Evolutionary conservation across 306 rosid genomes (phyloP), one percentile per base, ranked within the genome.

Genomic region (Ochetophila trinervis): DNA sequence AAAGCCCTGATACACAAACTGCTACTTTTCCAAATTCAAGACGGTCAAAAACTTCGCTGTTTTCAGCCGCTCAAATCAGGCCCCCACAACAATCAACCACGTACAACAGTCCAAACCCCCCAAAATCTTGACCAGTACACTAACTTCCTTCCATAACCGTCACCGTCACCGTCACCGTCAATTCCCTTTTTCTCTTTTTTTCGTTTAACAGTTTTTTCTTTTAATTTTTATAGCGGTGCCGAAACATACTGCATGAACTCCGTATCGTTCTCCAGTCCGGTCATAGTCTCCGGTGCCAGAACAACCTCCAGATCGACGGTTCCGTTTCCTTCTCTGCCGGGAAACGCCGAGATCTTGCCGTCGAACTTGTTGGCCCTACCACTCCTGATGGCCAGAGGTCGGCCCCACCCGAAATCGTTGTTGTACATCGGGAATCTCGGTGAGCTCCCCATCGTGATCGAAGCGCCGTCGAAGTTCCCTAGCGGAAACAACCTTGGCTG

Each of bases 281-380:
- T 84, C 97, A 91, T 84, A 18, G 97, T 85, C 21, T 75, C 83
- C 1, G 96, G 94, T 1, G 88, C 82, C 84, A 88, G 78, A 65
- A 91, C 96, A 20, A 91, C 96, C 57, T 91, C 97, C 5, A 91
- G 66, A 71, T 91, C 97, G 13, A 91, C 89, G 62, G 94, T 88
- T 5, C 97, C 97, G 56, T 86, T 78, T 2, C 87, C 97, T 50
- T 84, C 86, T 44, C 85, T 63, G 0, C 89, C 94, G 0, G 82
- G 97, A 69, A 91, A 91, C 3, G 97, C 97, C 1, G 97, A 91
- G 13, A 91, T 88, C 84, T 91, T 91, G 1, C 97, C 97, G 79
- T 91, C 96, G 15, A 91, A 91, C 42, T 91, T 91, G 68, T 91
- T 91, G 1, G 83, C 91, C 20, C 69, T 62, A 0, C 97, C 97